Percentiles rank a stretch among this genome's conserved stretches.
phyloP scores from a whole-genome alignment of 768 basidiomycete genomes.

The Sarcomyxa edulis region DNA sequence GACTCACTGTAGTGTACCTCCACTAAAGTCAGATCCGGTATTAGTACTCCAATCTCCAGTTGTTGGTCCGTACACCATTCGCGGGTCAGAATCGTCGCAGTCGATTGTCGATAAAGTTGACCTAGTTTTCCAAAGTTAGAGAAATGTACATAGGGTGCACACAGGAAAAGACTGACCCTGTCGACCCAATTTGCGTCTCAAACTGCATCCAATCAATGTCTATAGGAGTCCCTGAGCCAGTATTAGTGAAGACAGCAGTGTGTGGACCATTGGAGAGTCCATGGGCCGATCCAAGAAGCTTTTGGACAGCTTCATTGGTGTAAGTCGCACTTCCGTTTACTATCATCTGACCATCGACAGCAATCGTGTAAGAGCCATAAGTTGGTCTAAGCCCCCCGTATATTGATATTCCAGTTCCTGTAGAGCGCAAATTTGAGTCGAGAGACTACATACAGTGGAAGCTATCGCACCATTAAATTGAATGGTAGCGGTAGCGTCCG shows the following conservation, averaged over 20 bases:
- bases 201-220: conserved; percentile 49
- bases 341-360: conserved; percentile 37
- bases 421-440: neutral
- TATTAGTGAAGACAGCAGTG: conserved; percentile 41
- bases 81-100: conserved; percentile 36
- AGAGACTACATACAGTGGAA: neutral
- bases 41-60: conserved; percentile 30
- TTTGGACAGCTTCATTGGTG: conserved; percentile 20
- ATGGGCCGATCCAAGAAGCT: conserved; percentile 37
- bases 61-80: conserved; percentile 33
- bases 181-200: conserved; percentile 29
- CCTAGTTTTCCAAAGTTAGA: conserved; percentile 12
- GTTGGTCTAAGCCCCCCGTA: conserved; percentile 40
- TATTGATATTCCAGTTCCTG: conserved; percentile 48
- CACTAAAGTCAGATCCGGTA: conserved; percentile 21
- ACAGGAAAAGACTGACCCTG: conserved; percentile 25
- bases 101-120: conserved; percentile 21
- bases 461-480: conserved; percentile 39
- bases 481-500: conserved; percentile 45
- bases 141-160: neutral
- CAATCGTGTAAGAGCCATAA: conserved; percentile 41
- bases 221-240: conserved; percentile 30
- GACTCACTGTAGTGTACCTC: conserved; percentile 40
- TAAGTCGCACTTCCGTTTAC: conserved; percentile 28
- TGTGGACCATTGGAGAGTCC: conserved; percentile 41